Conservation (phyloP, 2,329 filamentous ascomycete species). For the Boeremia lycopersici region DNA sequence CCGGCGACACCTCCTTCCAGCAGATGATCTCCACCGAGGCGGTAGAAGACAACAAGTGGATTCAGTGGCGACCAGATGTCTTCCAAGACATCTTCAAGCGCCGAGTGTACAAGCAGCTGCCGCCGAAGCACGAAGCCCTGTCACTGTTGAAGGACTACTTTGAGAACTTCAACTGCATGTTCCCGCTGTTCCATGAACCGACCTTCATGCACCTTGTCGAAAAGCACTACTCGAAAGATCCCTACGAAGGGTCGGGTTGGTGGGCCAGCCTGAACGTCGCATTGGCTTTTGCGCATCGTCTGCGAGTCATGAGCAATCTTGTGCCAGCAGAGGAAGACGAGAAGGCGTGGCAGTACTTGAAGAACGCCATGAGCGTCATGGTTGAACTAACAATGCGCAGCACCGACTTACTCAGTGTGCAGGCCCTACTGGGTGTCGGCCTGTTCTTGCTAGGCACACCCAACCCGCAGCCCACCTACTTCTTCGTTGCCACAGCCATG, state of each 20-base stretch:
- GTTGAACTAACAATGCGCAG: conserved; percentile 94
- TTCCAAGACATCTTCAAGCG: conserved; percentile 91
- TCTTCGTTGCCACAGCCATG: conserved; percentile 88
- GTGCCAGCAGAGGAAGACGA: conserved; percentile 90
- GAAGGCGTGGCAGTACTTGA: conserved; percentile 93
- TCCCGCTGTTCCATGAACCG: conserved; percentile 94
- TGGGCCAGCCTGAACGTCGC: conserved; percentile 97
- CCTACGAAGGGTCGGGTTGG: conserved; percentile 95
- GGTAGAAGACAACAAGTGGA: conserved; percentile 93
- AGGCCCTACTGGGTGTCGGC: conserved; percentile 90
- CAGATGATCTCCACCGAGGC: conserved; percentile 89
- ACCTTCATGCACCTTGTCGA: conserved; percentile 98
- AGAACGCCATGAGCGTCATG: conserved; percentile 94
- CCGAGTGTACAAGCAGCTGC: conserved; percentile 80
- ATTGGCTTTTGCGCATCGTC: conserved; percentile 87
- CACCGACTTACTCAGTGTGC: conserved; percentile 91
- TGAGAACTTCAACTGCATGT: conserved; percentile 99
- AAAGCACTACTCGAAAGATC: conserved; percentile 88
- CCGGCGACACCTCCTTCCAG: conserved; percentile 92
- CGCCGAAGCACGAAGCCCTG: conserved; percentile 83
- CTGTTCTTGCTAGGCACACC: conserved; percentile 95
- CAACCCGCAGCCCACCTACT: conserved; percentile 92
- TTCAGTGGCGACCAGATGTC: conserved; percentile 97
- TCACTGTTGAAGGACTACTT: conserved; percentile 93
- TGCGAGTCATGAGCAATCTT: conserved; percentile 94